Evolutionary conservation across 305 asterid species (phyloP), one percentile per base, ranked within the genome.

Genomic region (Lippia alba): DNA sequence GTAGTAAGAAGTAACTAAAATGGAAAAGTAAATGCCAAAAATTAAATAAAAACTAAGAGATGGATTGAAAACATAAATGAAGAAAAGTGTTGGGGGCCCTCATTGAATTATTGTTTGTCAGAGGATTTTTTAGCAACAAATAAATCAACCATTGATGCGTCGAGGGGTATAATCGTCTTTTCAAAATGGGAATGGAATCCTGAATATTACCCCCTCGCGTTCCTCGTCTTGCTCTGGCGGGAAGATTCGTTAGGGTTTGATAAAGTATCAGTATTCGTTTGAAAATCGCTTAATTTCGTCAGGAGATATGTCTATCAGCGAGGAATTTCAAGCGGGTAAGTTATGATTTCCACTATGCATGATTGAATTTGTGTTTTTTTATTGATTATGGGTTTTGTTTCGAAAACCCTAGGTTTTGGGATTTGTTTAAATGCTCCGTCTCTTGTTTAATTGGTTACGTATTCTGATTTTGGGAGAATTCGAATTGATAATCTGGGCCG

Each of bases 321-420:
- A 85, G 67, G 90, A 85, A 72, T 85, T 85, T 74, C 84, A 85
- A 78, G 83, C 90, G 32, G 79, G 89, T 84, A 45, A 75, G 85
- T 78, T 0, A 24, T 15, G 34, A n/a, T 71, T 74, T 64, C 51
- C 12, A 20, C 30, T 49, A 41, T 17, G 18, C 15, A 24, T 36
- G 0, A 30, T 61, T 34, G 2, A 54, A 32, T 61, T 62, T 61
- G 10, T 5, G 32, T 69, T 62, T 67, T 66, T 44, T 16, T 40
- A 62, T 64, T 57, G 14, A 3, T 46, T 62, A 24, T 40, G 50
- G 12, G 24, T 61, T 5, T 61, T 41, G 20, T 15, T 70, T 15
- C 65, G 61, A 78, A 59, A 80, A 64, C 83, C 85, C 83, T 78
- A 75, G 69, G 49, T 19, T 41, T 17, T 11, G 45, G 46, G 57